These are phyloP conservation scores for Heimioporus sp. DNA, from an alignment of 768 basidiomycete species.

Conservation along the genomic window DNA sequence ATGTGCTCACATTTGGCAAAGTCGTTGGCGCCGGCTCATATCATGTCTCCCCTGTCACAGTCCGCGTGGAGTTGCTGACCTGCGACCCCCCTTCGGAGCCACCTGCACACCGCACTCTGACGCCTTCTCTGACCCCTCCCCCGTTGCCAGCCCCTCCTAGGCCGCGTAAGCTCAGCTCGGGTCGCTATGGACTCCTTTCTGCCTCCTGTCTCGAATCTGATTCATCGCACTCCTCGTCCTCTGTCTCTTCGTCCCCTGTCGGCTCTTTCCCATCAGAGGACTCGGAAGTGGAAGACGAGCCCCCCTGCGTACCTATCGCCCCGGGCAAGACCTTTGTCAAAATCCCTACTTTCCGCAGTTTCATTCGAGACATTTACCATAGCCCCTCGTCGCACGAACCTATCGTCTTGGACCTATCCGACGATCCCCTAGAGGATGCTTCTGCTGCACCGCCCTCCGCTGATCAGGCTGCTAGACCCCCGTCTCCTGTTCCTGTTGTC, in stretches of 20 bases:
- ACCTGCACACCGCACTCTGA: slow-evolving; percentile 10
- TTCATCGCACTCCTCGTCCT: slow-evolving; percentile 34
- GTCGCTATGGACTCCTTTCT: slow-evolving; percentile 60
- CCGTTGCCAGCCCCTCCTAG: slow-evolving; percentile 26
- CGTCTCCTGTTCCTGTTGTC: slow-evolving; percentile 19
- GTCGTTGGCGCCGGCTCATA: slow-evolving; percentile 61
- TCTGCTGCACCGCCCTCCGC: slow-evolving; percentile 6
- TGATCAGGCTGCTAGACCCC: not conserved
- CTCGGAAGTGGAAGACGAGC: slow-evolving; percentile 57
- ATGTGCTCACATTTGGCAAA: slow-evolving; percentile 76
- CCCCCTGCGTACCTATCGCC: slow-evolving; percentile 9
- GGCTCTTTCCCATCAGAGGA: slow-evolving; percentile 35
- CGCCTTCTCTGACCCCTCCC: slow-evolving; percentile 21
- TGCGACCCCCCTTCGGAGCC: slow-evolving; percentile 13
- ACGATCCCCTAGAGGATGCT: slow-evolving; percentile 9
- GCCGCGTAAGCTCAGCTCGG: slow-evolving; percentile 41
- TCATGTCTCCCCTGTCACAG: slow-evolving; percentile 61
- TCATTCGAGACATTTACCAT: slow-evolving; percentile 29
- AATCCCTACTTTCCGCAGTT: slow-evolving; percentile 31
- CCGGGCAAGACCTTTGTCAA: slow-evolving; percentile 23
- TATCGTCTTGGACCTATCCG: slow-evolving; percentile 5
- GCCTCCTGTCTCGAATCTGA: slow-evolving; percentile 27
- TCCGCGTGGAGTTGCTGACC: slow-evolving; percentile 52
- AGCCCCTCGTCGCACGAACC: slow-evolving; percentile 9
- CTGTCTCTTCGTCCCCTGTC: slow-evolving; percentile 38